These are phyloP conservation scores for Mucor racemosus DNA, from an alignment of 371 early-diverging fungal genomes.

Conservation along the genomic window DNA sequence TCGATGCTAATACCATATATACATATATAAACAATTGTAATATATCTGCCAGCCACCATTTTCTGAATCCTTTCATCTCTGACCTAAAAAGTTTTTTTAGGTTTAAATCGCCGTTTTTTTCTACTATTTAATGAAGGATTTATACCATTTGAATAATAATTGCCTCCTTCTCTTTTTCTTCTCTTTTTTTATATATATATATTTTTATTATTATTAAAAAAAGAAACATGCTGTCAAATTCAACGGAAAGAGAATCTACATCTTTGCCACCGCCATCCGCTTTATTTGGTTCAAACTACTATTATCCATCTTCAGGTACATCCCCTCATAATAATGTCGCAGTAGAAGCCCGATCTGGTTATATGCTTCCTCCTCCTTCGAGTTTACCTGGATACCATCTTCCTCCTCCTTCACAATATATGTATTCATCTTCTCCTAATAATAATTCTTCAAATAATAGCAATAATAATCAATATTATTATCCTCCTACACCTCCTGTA, in stretches of 20 bases:
- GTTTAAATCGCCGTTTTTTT: conserved; percentile 1
- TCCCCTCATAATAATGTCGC: not conserved
- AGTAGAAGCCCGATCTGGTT: conserved; percentile 33
- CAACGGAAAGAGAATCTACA: conserved; percentile 22
- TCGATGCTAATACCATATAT: not conserved
- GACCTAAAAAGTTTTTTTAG: conserved; percentile 1
- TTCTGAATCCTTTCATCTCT: not conserved
- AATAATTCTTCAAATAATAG: conserved; percentile 1
- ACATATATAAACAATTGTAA: not conserved
- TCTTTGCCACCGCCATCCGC: conserved; percentile 43
- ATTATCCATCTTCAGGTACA: conserved; percentile 3
- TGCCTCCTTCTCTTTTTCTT: not conserved
- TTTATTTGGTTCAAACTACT: conserved; percentile 24
- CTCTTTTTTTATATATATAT: not conserved
- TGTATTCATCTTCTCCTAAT: conserved; percentile 16
- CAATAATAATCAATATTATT: conserved; percentile 11
- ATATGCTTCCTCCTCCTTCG: conserved; percentile 48
- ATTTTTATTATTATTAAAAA: not conserved
- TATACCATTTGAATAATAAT: not conserved
- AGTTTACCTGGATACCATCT: conserved; percentile 42
- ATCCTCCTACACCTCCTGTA: conserved; percentile 8
- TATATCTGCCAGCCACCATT: not conserved
- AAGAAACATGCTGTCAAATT: conserved; percentile 22
- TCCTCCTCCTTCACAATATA: conserved; percentile 31
- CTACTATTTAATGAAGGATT: not conserved